Evolutionary conservation across 805 yeast genomes (phyloP).

Genomic region (Metschnikowia baotianmanensis): DNA sequence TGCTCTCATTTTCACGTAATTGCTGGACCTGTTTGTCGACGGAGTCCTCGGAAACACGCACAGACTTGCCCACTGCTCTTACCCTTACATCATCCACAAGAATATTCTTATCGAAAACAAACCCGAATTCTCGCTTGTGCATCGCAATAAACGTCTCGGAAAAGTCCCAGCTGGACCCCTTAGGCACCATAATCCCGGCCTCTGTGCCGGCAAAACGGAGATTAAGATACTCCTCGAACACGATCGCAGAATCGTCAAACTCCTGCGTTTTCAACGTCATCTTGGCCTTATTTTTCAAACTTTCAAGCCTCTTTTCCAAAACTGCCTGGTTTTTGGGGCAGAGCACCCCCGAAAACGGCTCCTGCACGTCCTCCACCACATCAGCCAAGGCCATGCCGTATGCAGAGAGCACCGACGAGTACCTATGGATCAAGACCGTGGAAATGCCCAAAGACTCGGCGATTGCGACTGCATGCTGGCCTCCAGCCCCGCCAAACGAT

Average conservation of each 20-base stretch:
- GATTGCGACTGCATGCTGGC: conserved; percentile 21
- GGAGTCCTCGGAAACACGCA: conserved; percentile 8
- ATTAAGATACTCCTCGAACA: conserved; percentile 17
- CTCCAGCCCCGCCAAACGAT: conserved; percentile 23
- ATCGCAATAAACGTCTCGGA: conserved; percentile 11
- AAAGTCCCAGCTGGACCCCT: conserved; percentile 16
- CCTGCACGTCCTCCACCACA: conserved; percentile 21
- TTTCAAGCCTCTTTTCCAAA: conserved; percentile 7
- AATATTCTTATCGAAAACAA: conserved; percentile 18
- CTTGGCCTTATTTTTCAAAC: conserved; percentile 9
- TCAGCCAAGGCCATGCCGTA: conserved; percentile 23
- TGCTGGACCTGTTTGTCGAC: conserved; percentile 16
- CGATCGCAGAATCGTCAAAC: conserved; percentile 12
- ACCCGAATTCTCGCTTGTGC: conserved; percentile 21
- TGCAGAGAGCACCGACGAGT: conserved; percentile 22
- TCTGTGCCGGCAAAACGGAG: conserved; percentile 20
- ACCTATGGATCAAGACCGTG: conserved; percentile 19
- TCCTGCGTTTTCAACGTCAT: conserved; percentile 13
- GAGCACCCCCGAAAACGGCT: conserved; percentile 14
- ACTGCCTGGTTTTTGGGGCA: background rate
- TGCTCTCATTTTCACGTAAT: conserved; percentile 2
- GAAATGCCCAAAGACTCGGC: conserved; percentile 19
- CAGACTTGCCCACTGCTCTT: conserved; percentile 17
- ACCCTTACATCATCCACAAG: conserved; percentile 23
- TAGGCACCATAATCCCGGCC: conserved; percentile 18